Conservation (phyloP, 768 basidiomycete genomes). For the Serendipita sp. region DNA sequence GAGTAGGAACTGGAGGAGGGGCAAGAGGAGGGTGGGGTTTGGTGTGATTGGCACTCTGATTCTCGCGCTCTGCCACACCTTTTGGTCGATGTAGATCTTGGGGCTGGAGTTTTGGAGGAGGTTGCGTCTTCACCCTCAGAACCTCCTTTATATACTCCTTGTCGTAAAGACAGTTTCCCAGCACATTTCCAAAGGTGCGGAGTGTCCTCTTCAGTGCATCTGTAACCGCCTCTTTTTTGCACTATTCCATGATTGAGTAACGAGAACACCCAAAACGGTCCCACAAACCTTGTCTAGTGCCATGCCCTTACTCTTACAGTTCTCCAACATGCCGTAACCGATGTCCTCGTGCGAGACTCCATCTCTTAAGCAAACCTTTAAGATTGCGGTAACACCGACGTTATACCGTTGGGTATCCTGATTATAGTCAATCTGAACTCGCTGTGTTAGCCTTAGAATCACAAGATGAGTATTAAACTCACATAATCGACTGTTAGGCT, state of each 20-base stretch:
- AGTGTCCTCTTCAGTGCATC: slow-evolving; percentile 86
- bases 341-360: slow-evolving; percentile 88
- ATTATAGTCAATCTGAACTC: slow-evolving; percentile 58
- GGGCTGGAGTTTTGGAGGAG: not conserved
- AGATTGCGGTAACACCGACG: slow-evolving; percentile 68
- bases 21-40: not conserved
- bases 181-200: slow-evolving; percentile 80
- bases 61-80: not conserved
- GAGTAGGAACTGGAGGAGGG: not conserved
- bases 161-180: slow-evolving; percentile 97
- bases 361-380: slow-evolving; percentile 75
- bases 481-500: slow-evolving; percentile 40
- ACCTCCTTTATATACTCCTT: slow-evolving; percentile 75
- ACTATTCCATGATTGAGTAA: slow-evolving; percentile 31
- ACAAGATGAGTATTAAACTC: not conserved
- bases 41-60: not conserved
- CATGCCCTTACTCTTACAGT: slow-evolving; percentile 64
- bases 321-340: slow-evolving; percentile 79
- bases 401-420: slow-evolving; percentile 49
- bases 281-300: slow-evolving; percentile 77
- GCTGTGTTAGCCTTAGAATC: not conserved
- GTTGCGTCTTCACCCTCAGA: slow-evolving; percentile 49
- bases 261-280: not conserved
- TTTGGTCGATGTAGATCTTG: not conserved
- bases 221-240: slow-evolving; percentile 96